Evolutionary conservation across 2,329 filamentous ascomycete species (phyloP), one percentile per base, ranked within the genome.

Genomic region (Parastagonospora nodorum): DNA sequence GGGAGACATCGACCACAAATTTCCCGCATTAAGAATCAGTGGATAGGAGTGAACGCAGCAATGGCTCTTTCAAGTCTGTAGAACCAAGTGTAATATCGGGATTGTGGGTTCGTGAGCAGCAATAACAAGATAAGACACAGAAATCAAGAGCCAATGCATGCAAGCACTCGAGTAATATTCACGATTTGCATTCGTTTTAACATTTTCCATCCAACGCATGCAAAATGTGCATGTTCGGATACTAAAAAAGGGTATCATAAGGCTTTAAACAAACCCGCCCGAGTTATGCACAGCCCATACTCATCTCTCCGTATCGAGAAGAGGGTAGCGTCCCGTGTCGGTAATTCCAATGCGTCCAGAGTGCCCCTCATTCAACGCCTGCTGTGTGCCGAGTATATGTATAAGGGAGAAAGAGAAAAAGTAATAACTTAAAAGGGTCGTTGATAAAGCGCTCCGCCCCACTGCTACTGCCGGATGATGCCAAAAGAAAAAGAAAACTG

Each of bases 231-330:
- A 39, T 27, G 19, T 24, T 28, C n/a, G 37, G 37, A 39, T 39
- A 16, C 16, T 39, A 27, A 27, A 39, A 37, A 46, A 46, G 44
- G 44, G 44, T 46, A 46, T 46, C 44, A 46, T 46, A 46, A 40
- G 36, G 44, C 36, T 41, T 35, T 32, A 40, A 32, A 40, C 44
- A 45, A 37, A 38, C 35, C 36, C 29, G 44, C 44, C 44, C 36
- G 36, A 45, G 36, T 24, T 46, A 46, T 46, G 44, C 44, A 39
- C 44, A 27, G 35, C 35, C 43, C 16, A 10, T 5, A 24, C 27
- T 42, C 29, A 27, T 42, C 40, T 33, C 16, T 24, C 43, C 35
- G 39, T 38, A 39, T 24, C 35, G 19, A 42, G 31, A 16, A 35
- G 24, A 31, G 14, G 36, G 31, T 24, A 24, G 19, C 19, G 19